Evolutionary conservation across 2,329 filamentous ascomycete species (phyloP), one percentile per base, ranked within the genome.

Genomic region (Aureobasidium lini): DNA sequence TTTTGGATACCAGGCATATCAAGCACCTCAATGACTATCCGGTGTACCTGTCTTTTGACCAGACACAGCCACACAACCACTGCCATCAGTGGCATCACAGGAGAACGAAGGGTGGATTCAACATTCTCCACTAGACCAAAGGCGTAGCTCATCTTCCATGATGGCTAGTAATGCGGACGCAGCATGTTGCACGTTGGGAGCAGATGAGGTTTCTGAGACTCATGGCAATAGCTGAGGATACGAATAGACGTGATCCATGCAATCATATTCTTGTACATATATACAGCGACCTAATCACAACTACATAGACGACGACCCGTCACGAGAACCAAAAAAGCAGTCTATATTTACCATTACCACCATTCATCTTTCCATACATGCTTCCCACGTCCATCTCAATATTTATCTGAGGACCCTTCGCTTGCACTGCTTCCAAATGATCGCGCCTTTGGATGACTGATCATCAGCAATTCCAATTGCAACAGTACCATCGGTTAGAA

Each of bases 1-100:
- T 29, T 57, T 18, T 18, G 54, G 54, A 40, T 57, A 40, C 11
- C 54, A 57, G 32, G 43, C 18, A 13, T 57, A 48, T 15, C 43
- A 32, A 16, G 34, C 42, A 46, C 18, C 40, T 15, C 52, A 28
- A 39, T 52, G 48, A 52, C 48, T 52, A 39, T 18, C 18, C 18
- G 36, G 36, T 5, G 10, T 46, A 7, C 9, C 31, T 13, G 31
- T 40, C 42, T 9, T 10, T 8, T 56, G 11, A 42, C 6, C 2
- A 8, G 13, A 31, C 13, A 43, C 5, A 6, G n/a, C 15, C 11
- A 6, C 39, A 2, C 42, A 15, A 44, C 9, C 42, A 23, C 6
- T 16, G 7, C 23, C 23, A 43, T 6, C 8, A 18, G 11, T 8
- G 7, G n/a, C 13, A 42, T n/a, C 28, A 43, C 36, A 29, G 40